These are phyloP conservation scores for Torulaspora indica DNA, from an alignment of 805 yeast genomes.

Conservation along the genomic window DNA sequence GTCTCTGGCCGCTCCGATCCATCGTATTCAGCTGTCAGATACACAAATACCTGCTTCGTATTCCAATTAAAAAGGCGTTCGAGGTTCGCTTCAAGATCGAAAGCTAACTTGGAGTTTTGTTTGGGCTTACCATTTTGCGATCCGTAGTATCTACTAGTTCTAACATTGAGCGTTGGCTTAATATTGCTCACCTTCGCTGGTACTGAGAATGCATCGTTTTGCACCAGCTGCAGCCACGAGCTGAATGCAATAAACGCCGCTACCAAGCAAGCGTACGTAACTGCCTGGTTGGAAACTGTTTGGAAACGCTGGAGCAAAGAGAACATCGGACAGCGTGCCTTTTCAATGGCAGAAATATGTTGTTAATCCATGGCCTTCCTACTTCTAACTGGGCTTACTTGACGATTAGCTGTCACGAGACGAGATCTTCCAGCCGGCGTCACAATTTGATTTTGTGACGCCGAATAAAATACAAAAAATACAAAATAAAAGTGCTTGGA, in stretches of 20 bases:
- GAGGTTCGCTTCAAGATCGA: conserved; percentile 73
- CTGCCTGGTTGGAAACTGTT: conserved; percentile 47
- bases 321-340: conserved; percentile 33
- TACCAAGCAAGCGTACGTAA: conserved; percentile 48
- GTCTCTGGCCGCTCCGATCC: conserved; percentile 37
- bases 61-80: conserved; percentile 89
- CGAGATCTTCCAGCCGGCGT: not conserved
- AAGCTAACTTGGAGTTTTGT: conserved; percentile 66
- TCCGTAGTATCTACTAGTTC: conserved; percentile 61
- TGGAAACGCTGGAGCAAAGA: conserved; percentile 46
- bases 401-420: not conserved
- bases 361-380: not conserved
- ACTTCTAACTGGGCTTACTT: not conserved
- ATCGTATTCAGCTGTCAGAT: conserved; percentile 82
- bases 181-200: conserved; percentile 39
- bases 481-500: not conserved
- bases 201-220: conserved; percentile 42
- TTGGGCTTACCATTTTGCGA: conserved; percentile 60
- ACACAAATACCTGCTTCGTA: conserved; percentile 92
- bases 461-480: not conserved
- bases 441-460: conserved; percentile 8
- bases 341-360: not conserved
- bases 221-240: conserved; percentile 47
- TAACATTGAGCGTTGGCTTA: conserved; percentile 41
- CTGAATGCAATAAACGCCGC: conserved; percentile 45